These are phyloP conservation scores for Cicer chorassanicum DNA, from an alignment of 306 rosid species.

Conservation along the genomic window DNA sequence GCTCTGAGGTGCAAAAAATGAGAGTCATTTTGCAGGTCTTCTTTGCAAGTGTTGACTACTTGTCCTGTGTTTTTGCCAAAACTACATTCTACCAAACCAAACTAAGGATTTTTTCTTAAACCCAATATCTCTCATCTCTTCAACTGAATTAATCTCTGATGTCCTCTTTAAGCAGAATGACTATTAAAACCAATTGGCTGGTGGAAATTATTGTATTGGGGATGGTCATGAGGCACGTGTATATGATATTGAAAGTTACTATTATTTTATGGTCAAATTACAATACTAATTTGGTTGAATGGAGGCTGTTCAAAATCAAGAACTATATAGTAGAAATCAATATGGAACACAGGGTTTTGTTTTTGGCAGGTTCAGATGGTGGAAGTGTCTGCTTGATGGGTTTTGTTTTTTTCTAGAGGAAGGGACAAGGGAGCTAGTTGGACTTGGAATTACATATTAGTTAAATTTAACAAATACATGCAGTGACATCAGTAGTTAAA, in stretches of 20 bases:
- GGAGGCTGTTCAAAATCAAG: conserved; percentile 42
- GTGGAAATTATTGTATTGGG: background rate
- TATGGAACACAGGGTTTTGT: conserved; percentile 22
- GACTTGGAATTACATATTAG: background rate
- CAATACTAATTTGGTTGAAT: conserved; percentile 21
- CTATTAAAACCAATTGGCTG: conserved; percentile 37
- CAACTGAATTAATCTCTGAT: too few relatives aligned
- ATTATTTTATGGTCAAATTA: conserved; percentile 37
- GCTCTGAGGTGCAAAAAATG: too few relatives aligned
- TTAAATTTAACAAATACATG: background rate
- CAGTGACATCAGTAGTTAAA: background rate
- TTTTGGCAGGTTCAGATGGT: conserved; percentile 15
- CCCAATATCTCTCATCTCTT: too few relatives aligned
- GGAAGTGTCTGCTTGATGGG: background rate
- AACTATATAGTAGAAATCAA: conserved; percentile 18
- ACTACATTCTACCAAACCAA: too few relatives aligned
- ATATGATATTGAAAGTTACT: conserved; percentile 19
- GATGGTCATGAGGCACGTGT: background rate
- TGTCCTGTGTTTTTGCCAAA: background rate
- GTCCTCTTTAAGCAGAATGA: too few relatives aligned
- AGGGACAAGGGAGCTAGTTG: background rate
- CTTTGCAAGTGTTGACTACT: background rate
- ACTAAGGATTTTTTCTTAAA: too few relatives aligned
- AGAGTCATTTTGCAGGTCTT: background rate
- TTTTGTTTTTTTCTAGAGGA: background rate